phyloP scores from a whole-genome alignment of 1,284 basidiomycete species.

The Moesziomyces sp. region DNA sequence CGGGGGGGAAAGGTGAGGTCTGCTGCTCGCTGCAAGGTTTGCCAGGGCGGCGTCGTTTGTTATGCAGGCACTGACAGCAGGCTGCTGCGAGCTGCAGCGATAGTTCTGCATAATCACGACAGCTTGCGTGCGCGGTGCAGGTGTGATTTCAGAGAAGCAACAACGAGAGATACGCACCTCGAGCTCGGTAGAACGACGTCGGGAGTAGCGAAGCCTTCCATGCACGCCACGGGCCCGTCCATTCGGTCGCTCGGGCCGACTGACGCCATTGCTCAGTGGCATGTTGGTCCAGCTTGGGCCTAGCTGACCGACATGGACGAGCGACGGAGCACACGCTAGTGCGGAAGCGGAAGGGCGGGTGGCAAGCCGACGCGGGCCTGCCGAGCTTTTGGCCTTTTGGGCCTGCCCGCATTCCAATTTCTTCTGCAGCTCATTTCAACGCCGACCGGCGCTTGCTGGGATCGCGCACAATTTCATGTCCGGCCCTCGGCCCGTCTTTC shows the following conservation, averaged over 20 bases:
- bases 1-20: too few relatives aligned
- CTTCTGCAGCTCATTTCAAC: background rate
- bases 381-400: background rate
- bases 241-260: too few relatives aligned
- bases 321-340: too few relatives aligned
- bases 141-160: background rate
- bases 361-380: background rate
- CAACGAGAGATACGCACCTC: background rate
- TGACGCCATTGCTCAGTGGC: too few relatives aligned
- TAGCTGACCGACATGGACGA: too few relatives aligned
- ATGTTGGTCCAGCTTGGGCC: too few relatives aligned
- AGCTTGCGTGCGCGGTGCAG: background rate
- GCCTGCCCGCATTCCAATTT: background rate
- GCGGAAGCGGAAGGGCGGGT: background rate
- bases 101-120: background rate
- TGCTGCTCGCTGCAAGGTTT: too few relatives aligned
- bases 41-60: background rate
- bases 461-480: background rate
- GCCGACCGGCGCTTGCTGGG: background rate
- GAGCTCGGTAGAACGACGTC: background rate
- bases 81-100: background rate
- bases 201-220: background rate
- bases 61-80: slow-evolving; percentile 1
- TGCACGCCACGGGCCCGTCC: background rate
- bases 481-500: background rate